Base-by-base conservation (phyloP, 768 basidiomycete species). In the Boletus rubescentipes region DNA sequence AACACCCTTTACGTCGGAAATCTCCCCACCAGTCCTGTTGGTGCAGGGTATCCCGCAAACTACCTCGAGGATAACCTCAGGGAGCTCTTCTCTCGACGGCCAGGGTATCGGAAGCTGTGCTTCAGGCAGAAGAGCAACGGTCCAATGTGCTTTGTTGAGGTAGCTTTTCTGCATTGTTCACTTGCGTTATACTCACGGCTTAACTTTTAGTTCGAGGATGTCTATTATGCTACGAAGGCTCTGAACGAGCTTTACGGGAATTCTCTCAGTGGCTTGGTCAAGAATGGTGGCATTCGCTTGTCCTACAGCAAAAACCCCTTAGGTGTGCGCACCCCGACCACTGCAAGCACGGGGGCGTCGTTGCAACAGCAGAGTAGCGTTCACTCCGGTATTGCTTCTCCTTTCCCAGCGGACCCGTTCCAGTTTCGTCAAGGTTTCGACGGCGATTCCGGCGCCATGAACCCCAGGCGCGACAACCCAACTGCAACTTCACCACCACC, bases 1-100 rank as follows among this genome's bases (percentile, higher is more conserved):
- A 98, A 97, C 66, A 99, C 97, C 1, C 78, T 99, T n/a, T 98
- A 98, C 66, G 94, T 99, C n/a, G 97, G 97, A 41, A 98, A 98
- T 63, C 74, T 99, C 54, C 97, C 96, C 2, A 91, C 89, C 5
- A 82, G 87, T 31, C 83, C 86, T 21, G 79, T 85, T 16, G 83
- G 89, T 7, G 72, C 77, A 5, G 86, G 89, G 3, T 87, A 84
- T 62, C 84, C 91, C 35, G 81, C 86, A 42, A 87, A 89, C 60
- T 84, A 86, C 63, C 80, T 99, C 3, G 95, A 99, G 72, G 92
- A 95, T 53, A 85, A 83, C 32, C 77, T 99, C 23, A 80, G 93
- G 52, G 84, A 86, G 36, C 74, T 97, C 43, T 99, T 99, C 71
- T 79, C 81, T 29, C 77, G 77, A 30, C 87, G 86, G 39, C 80